These are phyloP conservation scores for Candida smagusa DNA, from an alignment of 1,139 yeast genomes.

Conservation along the genomic window DNA sequence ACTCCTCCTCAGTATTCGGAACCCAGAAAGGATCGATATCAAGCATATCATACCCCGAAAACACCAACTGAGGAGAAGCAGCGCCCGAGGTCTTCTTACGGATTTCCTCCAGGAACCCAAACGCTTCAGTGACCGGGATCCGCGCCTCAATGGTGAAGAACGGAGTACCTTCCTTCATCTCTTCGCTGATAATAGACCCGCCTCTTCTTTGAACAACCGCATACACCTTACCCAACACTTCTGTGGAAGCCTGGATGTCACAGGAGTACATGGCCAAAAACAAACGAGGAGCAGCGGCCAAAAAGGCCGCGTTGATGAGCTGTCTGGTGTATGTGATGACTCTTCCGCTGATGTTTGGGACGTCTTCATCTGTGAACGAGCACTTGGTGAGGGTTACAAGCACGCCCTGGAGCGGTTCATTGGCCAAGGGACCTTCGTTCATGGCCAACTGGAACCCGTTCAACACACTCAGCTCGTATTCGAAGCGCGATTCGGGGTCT, in stretches of 20 bases:
- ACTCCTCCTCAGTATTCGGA: conserved; percentile 96
- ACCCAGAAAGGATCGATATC: conserved; percentile 99
- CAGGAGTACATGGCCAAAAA: conserved; percentile 91
- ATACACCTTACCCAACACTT: conserved; percentile 91
- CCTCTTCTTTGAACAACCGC: conserved; percentile 89
- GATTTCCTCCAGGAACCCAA: conserved; percentile 94
- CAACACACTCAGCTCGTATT: conserved; percentile 62
- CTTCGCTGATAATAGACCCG: conserved; percentile 84
- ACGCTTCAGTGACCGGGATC: conserved; percentile 92
- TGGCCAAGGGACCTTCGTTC: conserved; percentile 81
- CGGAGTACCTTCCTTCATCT: conserved; percentile 97
- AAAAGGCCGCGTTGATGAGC: conserved; percentile 62
- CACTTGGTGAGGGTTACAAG: conserved; percentile 43
- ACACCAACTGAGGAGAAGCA: conserved; percentile 92
- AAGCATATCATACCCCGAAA: conserved; percentile 80
- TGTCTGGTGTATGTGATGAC: conserved; percentile 73
- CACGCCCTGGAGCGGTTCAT: conserved; percentile 86
- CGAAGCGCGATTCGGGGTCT: conserved; percentile 26
- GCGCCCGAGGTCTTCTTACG: conserved; percentile 94
- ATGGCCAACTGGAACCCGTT: conserved; percentile 86
- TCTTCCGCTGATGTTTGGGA: conserved; percentile 58
- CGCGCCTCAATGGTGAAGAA: conserved; percentile 84
- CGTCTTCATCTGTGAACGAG: conserved; percentile 23
- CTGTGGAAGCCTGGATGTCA: conserved; percentile 93
- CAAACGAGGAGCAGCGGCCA: conserved; percentile 83